Conservation (phyloP, 257 asterid genomes). For the Euphrasia confusa region DNA sequence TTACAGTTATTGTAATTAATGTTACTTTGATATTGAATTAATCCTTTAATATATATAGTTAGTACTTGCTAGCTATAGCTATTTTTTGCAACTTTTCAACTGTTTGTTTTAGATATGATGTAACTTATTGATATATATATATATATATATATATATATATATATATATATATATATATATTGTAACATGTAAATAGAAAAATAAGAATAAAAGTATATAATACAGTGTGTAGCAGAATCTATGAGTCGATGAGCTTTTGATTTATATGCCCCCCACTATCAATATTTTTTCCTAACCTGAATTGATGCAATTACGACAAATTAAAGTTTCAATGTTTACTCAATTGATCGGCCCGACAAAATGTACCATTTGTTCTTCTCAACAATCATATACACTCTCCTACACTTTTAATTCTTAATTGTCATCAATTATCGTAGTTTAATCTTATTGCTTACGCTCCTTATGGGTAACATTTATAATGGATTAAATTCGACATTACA, state of each 20-base stretch:
- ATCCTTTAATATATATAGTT: too few relatives aligned
- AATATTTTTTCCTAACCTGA: conserved; percentile 42
- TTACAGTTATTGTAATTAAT: background rate
- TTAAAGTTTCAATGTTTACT: conserved; percentile 8
- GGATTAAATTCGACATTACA: too few relatives aligned
- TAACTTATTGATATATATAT: too few relatives aligned
- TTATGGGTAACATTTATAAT: background rate
- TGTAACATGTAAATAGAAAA: too few relatives aligned
- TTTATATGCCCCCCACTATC: conserved; percentile 26
- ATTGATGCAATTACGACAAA: conserved; percentile 41
- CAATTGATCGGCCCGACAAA: conserved; percentile 28
- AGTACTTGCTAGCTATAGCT: too few relatives aligned
- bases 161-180: too few relatives aligned
- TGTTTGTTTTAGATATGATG: too few relatives aligned
- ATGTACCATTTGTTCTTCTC: conserved; percentile 24
- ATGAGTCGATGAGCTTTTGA: conserved; percentile 25
- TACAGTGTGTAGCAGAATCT: too few relatives aligned
- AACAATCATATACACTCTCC: conserved; percentile 27
- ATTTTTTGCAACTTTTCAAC: too few relatives aligned
- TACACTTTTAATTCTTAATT: conserved; percentile 23
- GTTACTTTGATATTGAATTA: too few relatives aligned
- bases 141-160: too few relatives aligned
- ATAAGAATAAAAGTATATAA: too few relatives aligned
- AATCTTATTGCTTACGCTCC: conserved; percentile 12
- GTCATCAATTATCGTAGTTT: conserved; percentile 26